Conservation (phyloP, 495 filamentous ascomycete genomes). For the Podospora tetraspora region DNA sequence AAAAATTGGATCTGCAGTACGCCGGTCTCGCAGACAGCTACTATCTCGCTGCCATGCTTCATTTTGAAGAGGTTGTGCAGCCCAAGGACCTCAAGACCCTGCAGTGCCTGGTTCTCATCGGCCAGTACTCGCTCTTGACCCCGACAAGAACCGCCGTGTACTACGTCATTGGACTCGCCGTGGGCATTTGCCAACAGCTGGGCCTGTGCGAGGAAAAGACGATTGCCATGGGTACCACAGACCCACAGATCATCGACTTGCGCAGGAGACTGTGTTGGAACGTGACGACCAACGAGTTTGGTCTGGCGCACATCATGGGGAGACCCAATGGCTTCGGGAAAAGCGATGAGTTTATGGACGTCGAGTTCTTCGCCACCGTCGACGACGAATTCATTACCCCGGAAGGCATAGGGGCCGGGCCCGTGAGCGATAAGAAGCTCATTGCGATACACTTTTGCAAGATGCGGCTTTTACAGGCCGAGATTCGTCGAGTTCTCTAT, state of each 20-base stretch:
- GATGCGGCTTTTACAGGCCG: slow-evolving; percentile 82
- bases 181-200: slow-evolving; percentile 78
- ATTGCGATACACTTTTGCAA: slow-evolving; percentile 87
- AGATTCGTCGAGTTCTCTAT: slow-evolving; percentile 79
- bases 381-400: slow-evolving; percentile 75
- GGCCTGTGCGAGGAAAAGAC: slow-evolving; percentile 82
- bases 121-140: slow-evolving; percentile 85
- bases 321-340: slow-evolving; percentile 78
- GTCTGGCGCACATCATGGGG: slow-evolving; percentile 79
- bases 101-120: slow-evolving; percentile 85
- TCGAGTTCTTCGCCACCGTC: slow-evolving; percentile 70
- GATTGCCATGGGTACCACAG: slow-evolving; percentile 53
- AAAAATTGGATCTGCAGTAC: slow-evolving; percentile 73
- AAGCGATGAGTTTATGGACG: slow-evolving; percentile 70
- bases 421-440: slow-evolving; percentile 68
- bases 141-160: slow-evolving; percentile 85
- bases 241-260: slow-evolving; percentile 78
- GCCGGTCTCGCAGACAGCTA: slow-evolving; percentile 86
- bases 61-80: slow-evolving; percentile 69
- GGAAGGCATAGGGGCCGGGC: slow-evolving; percentile 66
- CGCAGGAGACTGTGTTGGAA: slow-evolving; percentile 82
- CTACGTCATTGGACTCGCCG: slow-evolving; percentile 82
- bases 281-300: slow-evolving; percentile 76
- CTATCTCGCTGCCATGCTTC: slow-evolving; percentile 79
- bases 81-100: slow-evolving; percentile 79